Conservation (phyloP, 805 yeast genomes). For the Suhomyces pyralidae region DNA sequence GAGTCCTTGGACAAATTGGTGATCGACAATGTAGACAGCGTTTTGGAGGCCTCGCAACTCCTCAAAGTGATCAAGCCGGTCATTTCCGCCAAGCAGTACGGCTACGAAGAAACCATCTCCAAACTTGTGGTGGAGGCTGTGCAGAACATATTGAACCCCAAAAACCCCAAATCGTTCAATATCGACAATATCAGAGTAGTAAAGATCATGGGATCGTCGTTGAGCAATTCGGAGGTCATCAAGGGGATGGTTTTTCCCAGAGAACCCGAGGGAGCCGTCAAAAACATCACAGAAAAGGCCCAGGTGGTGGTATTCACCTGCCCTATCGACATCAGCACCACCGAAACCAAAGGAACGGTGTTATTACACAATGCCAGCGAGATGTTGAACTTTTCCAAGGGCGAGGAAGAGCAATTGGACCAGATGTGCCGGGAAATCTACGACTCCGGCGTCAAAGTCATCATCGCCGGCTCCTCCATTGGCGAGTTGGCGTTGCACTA, state of each 20-base stretch:
- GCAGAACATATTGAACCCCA: conserved; percentile 65
- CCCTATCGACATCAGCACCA: conserved; percentile 90
- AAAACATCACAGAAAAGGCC: conserved; percentile 55
- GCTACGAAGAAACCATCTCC: conserved; percentile 75
- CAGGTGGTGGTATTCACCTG: conserved; percentile 92
- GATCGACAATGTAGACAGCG: conserved; percentile 59
- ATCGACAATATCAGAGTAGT: conserved; percentile 94
- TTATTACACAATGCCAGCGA: conserved; percentile 93
- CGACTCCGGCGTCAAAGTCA: conserved; percentile 82
- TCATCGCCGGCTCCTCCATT: conserved; percentile 90
- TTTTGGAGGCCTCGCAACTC: conserved; percentile 53
- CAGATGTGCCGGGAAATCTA: conserved; percentile 75
- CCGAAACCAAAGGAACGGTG: conserved; percentile 99
- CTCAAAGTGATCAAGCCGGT: conserved; percentile 79
- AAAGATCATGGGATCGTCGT: conserved; percentile 89
- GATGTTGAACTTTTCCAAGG: conserved; percentile 93
- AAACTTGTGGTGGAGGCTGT: conserved; percentile 83
- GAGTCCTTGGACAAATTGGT: conserved; percentile 65
- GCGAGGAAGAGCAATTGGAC: conserved; percentile 93
- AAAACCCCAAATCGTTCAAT: conserved; percentile 65
- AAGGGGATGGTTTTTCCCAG: conserved; percentile 98
- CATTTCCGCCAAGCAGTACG: conserved; percentile 90
- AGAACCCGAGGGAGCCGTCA: conserved; percentile 91
- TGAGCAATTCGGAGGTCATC: conserved; percentile 70
- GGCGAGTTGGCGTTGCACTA: conserved; percentile 94